Conservation (phyloP, 768 basidiomycete genomes). For the Ephemerocybe angulata region DNA sequence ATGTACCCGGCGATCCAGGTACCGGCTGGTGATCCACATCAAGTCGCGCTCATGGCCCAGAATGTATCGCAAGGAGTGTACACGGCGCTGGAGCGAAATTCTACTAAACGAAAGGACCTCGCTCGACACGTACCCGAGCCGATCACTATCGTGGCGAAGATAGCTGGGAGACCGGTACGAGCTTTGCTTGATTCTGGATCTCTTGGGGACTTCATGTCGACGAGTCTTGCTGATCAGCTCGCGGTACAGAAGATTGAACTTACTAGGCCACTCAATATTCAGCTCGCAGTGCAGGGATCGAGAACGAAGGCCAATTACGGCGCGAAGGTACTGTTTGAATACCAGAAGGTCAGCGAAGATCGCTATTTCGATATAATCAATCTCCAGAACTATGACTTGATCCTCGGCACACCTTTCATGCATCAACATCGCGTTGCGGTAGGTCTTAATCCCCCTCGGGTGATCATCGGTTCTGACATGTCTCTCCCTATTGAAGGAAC, state of each 20-base stretch:
- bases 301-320: constrained; percentile 31
- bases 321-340: constrained; percentile 23
- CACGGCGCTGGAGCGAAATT: constrained; percentile 3
- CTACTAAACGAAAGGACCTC: constrained; percentile 12
- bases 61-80: no score
- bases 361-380: no score
- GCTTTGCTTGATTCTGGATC: constrained; percentile 38
- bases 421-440: constrained; percentile 27
- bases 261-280: constrained; percentile 29
- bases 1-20: no score
- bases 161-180: constrained; percentile 30
- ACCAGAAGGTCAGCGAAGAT: constrained; percentile 33
- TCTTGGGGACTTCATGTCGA: no score
- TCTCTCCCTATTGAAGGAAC: constrained; percentile 16
- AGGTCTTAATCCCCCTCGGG: constrained; percentile 24
- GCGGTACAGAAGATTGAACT: constrained; percentile 21
- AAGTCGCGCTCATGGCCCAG: no score
- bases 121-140: constrained; percentile 26
- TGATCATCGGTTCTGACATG: constrained; percentile 23
- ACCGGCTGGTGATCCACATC: not conserved
- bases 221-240: constrained; percentile 35
- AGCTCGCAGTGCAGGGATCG: constrained; percentile 41
- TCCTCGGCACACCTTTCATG: constrained; percentile 39
- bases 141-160: constrained; percentile 23
- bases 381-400: constrained; percentile 41